Evolutionary conservation across 306 rosid genomes (phyloP).

Genomic region (Malus domestica): DNA sequence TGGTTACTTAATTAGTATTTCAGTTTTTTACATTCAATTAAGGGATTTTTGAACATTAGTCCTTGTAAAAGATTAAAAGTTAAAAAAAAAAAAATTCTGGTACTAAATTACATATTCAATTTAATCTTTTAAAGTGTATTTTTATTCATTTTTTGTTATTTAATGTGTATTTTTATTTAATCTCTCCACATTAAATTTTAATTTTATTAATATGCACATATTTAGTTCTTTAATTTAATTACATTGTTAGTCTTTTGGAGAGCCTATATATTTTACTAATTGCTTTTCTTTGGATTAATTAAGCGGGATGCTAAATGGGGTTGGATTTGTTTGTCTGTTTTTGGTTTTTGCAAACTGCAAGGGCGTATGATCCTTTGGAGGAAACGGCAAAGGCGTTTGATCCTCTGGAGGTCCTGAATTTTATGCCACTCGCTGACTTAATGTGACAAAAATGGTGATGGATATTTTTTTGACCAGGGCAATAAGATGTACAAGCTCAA

Average conservation of each 20-base stretch:
- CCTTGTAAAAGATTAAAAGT: too few relatives aligned
- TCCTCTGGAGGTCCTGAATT: too few relatives aligned
- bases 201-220: too few relatives aligned
- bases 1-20: conserved; percentile 43
- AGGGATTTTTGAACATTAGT: background rate
- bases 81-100: too few relatives aligned
- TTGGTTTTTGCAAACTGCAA: background rate
- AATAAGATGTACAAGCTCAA: background rate
- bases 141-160: too few relatives aligned
- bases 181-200: too few relatives aligned
- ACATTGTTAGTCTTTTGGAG: background rate
- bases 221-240: background rate
- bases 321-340: background rate
- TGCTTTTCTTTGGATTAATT: background rate
- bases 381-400: conserved; percentile 18
- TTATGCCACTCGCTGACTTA: too few relatives aligned
- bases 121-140: too few relatives aligned
- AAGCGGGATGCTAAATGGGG: background rate
- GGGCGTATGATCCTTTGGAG: conserved; percentile 23
- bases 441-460: background rate
- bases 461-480: too few relatives aligned
- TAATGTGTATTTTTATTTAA: too few relatives aligned
- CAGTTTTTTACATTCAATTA: background rate
- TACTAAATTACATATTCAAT: too few relatives aligned
- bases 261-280: conserved; percentile 1